Evolutionary conservation across 169 alveolate species (phyloP).

Genomic region (Plasmodium knowlesi): DNA sequence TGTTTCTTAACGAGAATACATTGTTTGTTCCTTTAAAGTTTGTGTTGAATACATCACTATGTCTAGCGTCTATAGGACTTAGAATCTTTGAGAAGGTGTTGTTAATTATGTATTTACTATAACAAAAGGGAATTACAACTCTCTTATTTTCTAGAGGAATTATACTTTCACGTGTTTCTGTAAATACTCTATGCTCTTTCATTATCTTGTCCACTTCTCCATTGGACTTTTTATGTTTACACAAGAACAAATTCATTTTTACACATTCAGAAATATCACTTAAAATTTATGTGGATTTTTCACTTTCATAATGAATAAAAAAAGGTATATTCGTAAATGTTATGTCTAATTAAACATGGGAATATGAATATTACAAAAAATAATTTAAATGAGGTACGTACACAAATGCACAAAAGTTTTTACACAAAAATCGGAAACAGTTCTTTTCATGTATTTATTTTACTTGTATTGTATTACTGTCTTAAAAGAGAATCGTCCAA

Average conservation of each 20-base stretch:
- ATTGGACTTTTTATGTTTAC: slow-evolving; percentile 16
- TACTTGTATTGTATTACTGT: neutral
- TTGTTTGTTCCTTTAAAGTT: slow-evolving; percentile 23
- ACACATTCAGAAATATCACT: neutral
- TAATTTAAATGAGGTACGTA: neutral
- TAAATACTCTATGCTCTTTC: slow-evolving; percentile 12
- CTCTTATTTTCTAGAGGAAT: slow-evolving; percentile 40
- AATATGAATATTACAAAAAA: neutral
- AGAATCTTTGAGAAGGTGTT: slow-evolving; percentile 1
- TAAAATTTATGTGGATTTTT: neutral
- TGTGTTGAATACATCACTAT: neutral
- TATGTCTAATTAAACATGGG: neutral
- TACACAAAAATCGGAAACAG: neutral
- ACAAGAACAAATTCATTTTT: slow-evolving; percentile 6
- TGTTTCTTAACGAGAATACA: slow-evolving; percentile 36
- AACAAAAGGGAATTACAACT: slow-evolving; percentile 21
- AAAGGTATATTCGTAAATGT: slow-evolving; percentile 15
- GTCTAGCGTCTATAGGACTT: slow-evolving; percentile 9
- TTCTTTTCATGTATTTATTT: neutral
- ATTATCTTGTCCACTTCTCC: slow-evolving; percentile 17
- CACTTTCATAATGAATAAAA: neutral
- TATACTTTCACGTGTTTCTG: slow-evolving; percentile 19
- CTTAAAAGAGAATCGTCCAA: neutral
- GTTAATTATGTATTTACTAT: neutral
- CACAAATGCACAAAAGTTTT: neutral